Base-by-base conservation (phyloP, 306 rosid species). In the Calophaca sinica region DNA sequence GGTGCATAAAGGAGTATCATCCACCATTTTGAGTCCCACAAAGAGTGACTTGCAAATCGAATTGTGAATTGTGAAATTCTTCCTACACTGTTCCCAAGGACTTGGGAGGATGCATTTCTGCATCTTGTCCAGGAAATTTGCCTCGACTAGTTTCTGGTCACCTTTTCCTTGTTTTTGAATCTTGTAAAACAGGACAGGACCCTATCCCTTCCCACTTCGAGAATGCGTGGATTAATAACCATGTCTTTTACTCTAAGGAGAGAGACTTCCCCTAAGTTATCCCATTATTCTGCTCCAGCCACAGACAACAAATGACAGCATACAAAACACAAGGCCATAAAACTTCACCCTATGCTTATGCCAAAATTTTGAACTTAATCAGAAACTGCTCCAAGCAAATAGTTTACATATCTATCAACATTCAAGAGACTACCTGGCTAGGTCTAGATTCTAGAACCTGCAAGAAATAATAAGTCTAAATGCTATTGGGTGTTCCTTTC, bases 1-100 rank as follows among this genome's bases (percentile, higher is more conserved):
- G 48, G 74, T 8, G 62, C 15, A 2, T 32, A 29, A 59, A 59
- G 44, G 26, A 10, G 38, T 68, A 20, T 35, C n/a, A 32, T 7
- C 42, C 68, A 72, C 31, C 32, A 26, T 45, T 49, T 50, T 33
- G 35, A 50, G 10, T 67, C 46, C 41, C 77, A 5, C 33, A n/a
- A 45, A 57, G 55, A 41, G 26, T 53, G 15, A 31, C 15, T 57
- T 1, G 46, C 60, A 46, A 60, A 32, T 58, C 4, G 5, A 45
- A 72, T 31, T 31, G 15, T 45, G 42, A 57, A 57, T 29, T 42
- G 13, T 31, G 68, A 61, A 58, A 59, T 32, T 73, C 54, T 33
- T 7, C 48, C 29, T 20, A 46, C 38, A 46, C 28, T 9, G n/a
- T 61, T 60, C 69, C 60, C 60, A 13, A 49, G 11, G n/a, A 46